A percentile compares a stretch with the other conserved stretches of the same genome.
Evolutionary conservation across 225 moss, liverwort and hornwort genomes (phyloP).

Genomic region (Pseudisothecium myosuroides): DNA sequence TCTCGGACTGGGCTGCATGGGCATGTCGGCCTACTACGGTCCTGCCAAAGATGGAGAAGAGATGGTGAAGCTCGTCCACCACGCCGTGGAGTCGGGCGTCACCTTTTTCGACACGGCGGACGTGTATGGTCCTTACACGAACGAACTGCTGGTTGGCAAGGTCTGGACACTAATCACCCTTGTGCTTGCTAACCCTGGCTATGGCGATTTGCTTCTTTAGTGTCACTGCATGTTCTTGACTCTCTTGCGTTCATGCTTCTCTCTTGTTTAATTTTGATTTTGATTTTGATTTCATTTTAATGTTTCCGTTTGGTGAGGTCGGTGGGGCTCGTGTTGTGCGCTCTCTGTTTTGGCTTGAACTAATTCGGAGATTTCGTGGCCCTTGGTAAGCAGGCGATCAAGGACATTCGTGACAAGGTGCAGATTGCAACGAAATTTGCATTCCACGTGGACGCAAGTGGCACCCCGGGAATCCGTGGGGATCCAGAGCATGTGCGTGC

Average conservation of each 20-base stretch:
- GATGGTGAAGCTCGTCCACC: slow-evolving; percentile 51
- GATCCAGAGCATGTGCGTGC: slow-evolving; percentile 59
- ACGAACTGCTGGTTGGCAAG: slow-evolving; percentile 55
- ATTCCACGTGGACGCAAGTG: neutral
- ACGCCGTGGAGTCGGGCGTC: slow-evolving; percentile 44
- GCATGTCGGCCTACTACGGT: slow-evolving; percentile 60
- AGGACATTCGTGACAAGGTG: slow-evolving; percentile 50
- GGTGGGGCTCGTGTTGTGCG: neutral
- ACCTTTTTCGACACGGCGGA: slow-evolving; percentile 54
- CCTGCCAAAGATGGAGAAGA: slow-evolving; percentile 39
- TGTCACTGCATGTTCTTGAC: neutral
- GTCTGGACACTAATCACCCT: neutral
- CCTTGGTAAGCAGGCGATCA: slow-evolving; percentile 34
- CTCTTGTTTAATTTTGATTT: too few species aligned
- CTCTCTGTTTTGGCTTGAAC: neutral
- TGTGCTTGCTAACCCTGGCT: neutral
- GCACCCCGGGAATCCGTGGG: neutral
- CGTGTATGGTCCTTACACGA: slow-evolving; percentile 40
- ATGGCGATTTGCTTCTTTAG: neutral
- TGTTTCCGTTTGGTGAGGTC: neutral
- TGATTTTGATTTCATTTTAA: neutral
- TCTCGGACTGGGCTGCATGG: slow-evolving; percentile 65
- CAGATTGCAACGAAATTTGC: slow-evolving; percentile 70
- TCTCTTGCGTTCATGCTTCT: neutral
- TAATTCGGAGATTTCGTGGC: neutral